Percentiles rank a stretch among this genome's conserved stretches.
Evolutionary conservation across 495 filamentous ascomycete genomes (phyloP).

Genomic region (Daldinia vernicosa): DNA sequence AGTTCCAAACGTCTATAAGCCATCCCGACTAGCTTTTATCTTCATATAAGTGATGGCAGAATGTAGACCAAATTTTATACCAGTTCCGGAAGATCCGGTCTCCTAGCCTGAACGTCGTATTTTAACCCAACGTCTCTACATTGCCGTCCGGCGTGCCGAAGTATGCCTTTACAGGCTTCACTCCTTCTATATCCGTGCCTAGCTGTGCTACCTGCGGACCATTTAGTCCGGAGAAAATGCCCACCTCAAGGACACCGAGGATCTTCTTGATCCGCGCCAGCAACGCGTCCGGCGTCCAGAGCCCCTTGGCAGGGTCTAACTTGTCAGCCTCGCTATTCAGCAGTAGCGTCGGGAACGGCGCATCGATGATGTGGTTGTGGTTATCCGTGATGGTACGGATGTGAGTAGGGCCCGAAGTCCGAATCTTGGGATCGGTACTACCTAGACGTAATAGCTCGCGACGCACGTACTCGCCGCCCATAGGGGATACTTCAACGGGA

Average conservation of each 20-base stretch:
- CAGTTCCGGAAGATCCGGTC: not conserved
- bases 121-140: conserved; percentile 55
- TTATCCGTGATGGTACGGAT: conserved; percentile 93
- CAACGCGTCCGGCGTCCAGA: conserved; percentile 82
- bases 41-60: not conserved
- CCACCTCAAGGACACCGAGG: conserved; percentile 89
- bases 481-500: conserved; percentile 91
- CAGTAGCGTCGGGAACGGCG: conserved; percentile 78
- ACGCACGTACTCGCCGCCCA: conserved; percentile 77
- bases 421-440: conserved; percentile 70
- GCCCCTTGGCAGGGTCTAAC: conserved; percentile 63
- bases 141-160: conserved; percentile 89
- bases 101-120: not conserved
- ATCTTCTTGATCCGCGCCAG: conserved; percentile 78
- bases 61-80: not conserved
- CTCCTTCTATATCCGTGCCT: conserved; percentile 71
- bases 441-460: conserved; percentile 74
- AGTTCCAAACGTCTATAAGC: not conserved
- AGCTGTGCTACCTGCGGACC: conserved; percentile 69
- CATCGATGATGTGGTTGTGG: conserved; percentile 91
- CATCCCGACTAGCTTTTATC: not conserved
- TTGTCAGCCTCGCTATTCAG: conserved; percentile 66
- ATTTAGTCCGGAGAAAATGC: conserved; percentile 83
- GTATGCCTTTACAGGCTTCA: conserved; percentile 92
- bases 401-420: conserved; percentile 69